Evolutionary conservation across 345 rosid species (phyloP), one percentile per base, ranked within the genome.

Genomic region (Gynandropsis gynandra): DNA sequence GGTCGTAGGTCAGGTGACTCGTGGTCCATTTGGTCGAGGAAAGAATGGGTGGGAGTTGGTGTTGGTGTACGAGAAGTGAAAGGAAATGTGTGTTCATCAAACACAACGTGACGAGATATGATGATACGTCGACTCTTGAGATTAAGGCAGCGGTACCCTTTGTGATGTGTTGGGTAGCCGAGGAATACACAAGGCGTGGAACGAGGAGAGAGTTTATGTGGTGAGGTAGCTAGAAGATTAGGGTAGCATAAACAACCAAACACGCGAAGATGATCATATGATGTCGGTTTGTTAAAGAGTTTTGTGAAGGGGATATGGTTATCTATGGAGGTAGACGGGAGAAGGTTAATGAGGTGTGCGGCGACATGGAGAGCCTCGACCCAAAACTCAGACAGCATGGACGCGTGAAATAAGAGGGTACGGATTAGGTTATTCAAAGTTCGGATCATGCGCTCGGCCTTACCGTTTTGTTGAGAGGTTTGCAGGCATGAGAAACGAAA

Each of bases 401-500:
- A 11, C 0, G 55, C 12, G 1, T 50, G 42, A 0, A 50, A 0
- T 0, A 17, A 8, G 1, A 50, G 7, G 0, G 42, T 35, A 0
- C 4, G 31, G 0, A 50, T 4, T 0, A 3, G 1, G 0, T 50
- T 50, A 8, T 50, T 50, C 1, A 50, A 33, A 0, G 42, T 35
- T 0, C 42, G 7, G 0, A 35, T 1, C 31, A 34, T 34, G 0
- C 31, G 10, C 9, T 50, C 42, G 0, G 31, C 15, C 0, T 1
- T 3, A 0, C 31, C 16, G 8, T 47, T 47, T 4, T 47, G 52
- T 9, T 47, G 52, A 0, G 37, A 29, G 0, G 37, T 47, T 1
- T 47, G 14, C 0, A 16, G 40, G 0, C 54, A 50, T 0, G 54
- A 50, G 1, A 34, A 14, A 0, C 54, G 11, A 0, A 1, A 0